Evolutionary conservation across 352 stramenopile genomes (phyloP), one percentile per base, ranked within the genome.

Genomic region (Phytophthora fragariaefolia): DNA sequence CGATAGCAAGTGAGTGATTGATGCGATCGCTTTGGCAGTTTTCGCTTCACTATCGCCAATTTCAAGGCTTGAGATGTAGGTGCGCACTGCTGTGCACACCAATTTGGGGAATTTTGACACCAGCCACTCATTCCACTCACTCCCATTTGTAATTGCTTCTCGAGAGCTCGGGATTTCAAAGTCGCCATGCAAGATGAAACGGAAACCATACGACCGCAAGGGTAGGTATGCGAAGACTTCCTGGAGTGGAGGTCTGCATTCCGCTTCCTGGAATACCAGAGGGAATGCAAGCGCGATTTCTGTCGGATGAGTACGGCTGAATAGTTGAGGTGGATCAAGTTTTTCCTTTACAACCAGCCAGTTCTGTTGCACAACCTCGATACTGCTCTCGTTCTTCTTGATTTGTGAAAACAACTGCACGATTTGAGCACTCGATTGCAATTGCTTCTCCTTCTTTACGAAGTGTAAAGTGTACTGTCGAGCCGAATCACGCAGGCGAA

Each of bases 111-210:
- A 79, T 28, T 89, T 83, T 8, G 85, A 79, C 13, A 96, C 73
- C 15, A 97, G 82, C 87, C 86, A 96, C 66, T 95, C 86, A 50
- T 97, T 97, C 90, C 90, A 97, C 40, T 91, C 82, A 58, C 85
- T 95, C 3, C 86, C 83, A 43, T 89, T 92, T 13, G 79, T 80
- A 23, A 97, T 90, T 8, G 88, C 85, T 56, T 97, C 90, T 27
- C 90, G 81, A 22, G 86, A 96, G 49, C 88, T 96, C 13, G 88
- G 83, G 1, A 96, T 82, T 50, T 95, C 83, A 66, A 96, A 97
- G 48, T 97, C 85, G 34, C 80, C 88, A 27, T 97, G 90, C 8
- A 97, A 26, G 30, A 97, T 91, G 77, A 94, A 96, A 1, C 82
- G 83, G 28, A 96, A 92, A 18, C 85, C 85, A 40, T 95, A 95